Base-by-base conservation (phyloP, 495 filamentous ascomycete genomes). In the Xylaria telfairii region DNA sequence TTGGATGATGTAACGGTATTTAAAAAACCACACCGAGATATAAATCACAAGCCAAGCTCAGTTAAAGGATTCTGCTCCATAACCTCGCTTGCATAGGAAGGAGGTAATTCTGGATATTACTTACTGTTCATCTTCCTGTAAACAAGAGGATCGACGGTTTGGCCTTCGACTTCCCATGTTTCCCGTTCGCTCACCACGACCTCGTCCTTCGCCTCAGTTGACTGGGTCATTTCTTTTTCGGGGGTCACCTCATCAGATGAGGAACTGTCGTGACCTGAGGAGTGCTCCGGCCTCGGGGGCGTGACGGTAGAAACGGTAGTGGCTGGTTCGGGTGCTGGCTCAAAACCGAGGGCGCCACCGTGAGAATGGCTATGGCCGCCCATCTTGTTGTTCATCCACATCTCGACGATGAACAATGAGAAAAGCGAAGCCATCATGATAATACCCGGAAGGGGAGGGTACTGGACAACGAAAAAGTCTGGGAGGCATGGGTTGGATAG, bases 371-470 rank as follows among this genome's bases (percentile, higher is more conserved):
- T 3, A 17, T 54, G 51, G 12, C 51, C 83, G 24, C 83, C 86
- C 70, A 78, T 83, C 75, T 85, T 85, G 65, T 64, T 74, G 75
- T 84, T 85, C 74, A 85, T 80, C 78, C 81, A 87, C 83, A 88
- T 85, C 77, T 89, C 87, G 53, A 89, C 76, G 21, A 85, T 72
- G 72, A 88, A 88, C n/a, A 89, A 81, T 34, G 73, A 71, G 67
- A 89, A 89, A 68, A 89, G 83, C 34, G 87, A 81, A 0, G 61
- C 78, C 87, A 90, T 88, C 79, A 86, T 86, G 74, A 90, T 87
- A 65, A 87, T 85, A 67, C 87, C 87, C 6, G 87, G 86, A 67
- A 89, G 83, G 19, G 87, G 83, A n/a, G 87, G 87, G 72, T 90
- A 90, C 37, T 84, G 71, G 1, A 81, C 79, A 39, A 80, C 86